Conservation (phyloP, 176 grass and related monocot species). For the Saccharum spontaneum region DNA sequence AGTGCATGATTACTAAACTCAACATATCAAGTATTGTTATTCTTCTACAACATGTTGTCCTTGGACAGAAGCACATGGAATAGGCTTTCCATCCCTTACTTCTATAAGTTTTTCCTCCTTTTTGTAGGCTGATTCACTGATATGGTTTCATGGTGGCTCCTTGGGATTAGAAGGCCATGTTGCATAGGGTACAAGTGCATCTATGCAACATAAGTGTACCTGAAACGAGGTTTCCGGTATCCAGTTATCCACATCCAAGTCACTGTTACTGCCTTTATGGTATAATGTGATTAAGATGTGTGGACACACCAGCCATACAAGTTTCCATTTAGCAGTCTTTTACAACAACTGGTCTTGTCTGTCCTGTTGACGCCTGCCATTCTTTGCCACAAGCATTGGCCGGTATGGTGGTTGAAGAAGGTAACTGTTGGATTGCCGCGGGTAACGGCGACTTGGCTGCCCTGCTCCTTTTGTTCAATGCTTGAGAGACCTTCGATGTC, state of each 20-base stretch:
- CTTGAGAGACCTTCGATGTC: too few relatives aligned
- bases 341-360: neutral
- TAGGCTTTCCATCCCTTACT: neutral
- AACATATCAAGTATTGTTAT: neutral
- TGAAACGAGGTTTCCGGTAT: neutral
- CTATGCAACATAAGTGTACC: neutral
- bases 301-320: neutral
- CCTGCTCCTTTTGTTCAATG: too few relatives aligned
- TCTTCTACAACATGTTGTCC: neutral
- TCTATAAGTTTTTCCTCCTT: neutral
- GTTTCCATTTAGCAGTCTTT: constrained; percentile 1
- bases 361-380: too few relatives aligned
- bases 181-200: neutral
- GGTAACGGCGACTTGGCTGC: too few relatives aligned
- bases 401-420: too few relatives aligned
- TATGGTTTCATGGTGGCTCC: neutral
- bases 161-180: neutral
- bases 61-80: neutral
- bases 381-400: too few relatives aligned
- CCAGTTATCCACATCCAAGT: neutral
- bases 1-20: neutral
- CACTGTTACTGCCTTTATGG: neutral
- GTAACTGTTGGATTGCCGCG: too few relatives aligned
- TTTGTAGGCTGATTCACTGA: too few relatives aligned
- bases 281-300: neutral